phyloP scores from a whole-genome alignment of 306 rosid species.

The Vigna radiata region DNA sequence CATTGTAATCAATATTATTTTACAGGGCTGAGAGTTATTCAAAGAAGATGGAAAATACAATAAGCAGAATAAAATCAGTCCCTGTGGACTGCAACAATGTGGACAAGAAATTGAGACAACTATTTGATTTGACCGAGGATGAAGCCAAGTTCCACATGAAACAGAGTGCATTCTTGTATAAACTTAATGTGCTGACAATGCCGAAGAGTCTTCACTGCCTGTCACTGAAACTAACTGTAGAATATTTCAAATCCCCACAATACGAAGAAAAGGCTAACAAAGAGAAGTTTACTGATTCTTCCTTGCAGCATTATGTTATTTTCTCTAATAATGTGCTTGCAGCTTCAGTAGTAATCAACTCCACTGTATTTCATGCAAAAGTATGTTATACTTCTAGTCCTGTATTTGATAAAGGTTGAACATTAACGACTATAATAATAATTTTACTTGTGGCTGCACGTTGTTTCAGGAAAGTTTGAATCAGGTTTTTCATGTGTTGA shows the following conservation, averaged over 20 bases:
- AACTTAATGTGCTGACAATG: conserved; percentile 94
- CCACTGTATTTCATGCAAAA: conserved; percentile 76
- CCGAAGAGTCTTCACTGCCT: conserved; percentile 96
- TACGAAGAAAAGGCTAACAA: conserved; percentile 56
- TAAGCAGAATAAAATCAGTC: conserved; percentile 74
- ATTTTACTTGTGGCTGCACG: conserved; percentile 48
- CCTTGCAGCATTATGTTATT: conserved; percentile 77
- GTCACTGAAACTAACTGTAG: conserved; percentile 90
- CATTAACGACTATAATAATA: conserved; percentile 20
- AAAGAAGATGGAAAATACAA: conserved; percentile 65
- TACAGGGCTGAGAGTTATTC: conserved; percentile 72
- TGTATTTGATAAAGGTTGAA: conserved; percentile 34
- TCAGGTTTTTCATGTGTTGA: conserved; percentile 93
- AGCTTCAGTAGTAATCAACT: conserved; percentile 87
- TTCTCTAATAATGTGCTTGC: conserved; percentile 92
- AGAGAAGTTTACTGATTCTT: conserved; percentile 71
- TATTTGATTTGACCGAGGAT: conserved; percentile 92
- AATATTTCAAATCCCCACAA: conserved; percentile 73
- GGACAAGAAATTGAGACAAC: conserved; percentile 96
- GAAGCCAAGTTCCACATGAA: conserved; percentile 96
- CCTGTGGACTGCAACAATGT: conserved; percentile 86
- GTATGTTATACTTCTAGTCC: conserved; percentile 57
- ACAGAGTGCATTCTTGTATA: conserved; percentile 96
- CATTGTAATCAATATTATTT: conserved; percentile 44
- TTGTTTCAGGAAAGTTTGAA: conserved; percentile 76